Evolutionary conservation across 2,329 filamentous ascomycete species (phyloP).

Genomic region (Apiospora aurea): DNA sequence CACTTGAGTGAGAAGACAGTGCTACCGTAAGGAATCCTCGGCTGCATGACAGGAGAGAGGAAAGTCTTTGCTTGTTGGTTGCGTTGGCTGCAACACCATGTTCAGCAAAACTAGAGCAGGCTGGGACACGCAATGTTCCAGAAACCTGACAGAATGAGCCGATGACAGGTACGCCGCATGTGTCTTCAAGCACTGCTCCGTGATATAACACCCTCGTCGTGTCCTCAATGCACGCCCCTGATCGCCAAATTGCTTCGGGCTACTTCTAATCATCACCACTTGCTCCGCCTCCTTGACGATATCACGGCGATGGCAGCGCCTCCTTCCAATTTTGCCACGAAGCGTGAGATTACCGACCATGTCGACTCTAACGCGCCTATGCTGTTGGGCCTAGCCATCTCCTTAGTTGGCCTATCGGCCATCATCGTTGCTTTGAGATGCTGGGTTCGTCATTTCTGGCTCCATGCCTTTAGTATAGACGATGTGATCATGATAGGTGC

Average conservation of each 20-base stretch:
- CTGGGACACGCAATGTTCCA: neutral
- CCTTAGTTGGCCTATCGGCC: conserved; percentile 8
- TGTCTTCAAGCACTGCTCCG: neutral
- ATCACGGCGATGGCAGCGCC: neutral
- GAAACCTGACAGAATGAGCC: neutral
- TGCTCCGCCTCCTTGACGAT: neutral
- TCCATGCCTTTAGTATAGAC: conserved; percentile 27
- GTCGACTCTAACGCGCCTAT: conserved; percentile 23
- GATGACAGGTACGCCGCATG: neutral
- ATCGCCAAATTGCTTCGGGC: neutral
- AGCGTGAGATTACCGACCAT: neutral
- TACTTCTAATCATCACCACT: neutral
- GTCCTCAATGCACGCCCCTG: neutral
- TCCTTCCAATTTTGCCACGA: neutral
- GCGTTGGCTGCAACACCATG: neutral
- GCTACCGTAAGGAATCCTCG: neutral
- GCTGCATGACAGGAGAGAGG: neutral
- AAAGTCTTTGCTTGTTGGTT: neutral
- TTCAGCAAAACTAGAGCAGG: neutral
- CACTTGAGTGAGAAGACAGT: neutral
- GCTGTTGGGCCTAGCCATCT: conserved; percentile 23
- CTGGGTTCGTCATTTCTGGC: conserved; percentile 26
- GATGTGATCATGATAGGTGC: conserved; percentile 27
- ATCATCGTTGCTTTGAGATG: conserved; percentile 23
- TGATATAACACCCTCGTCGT: neutral